Evolutionary conservation across 495 filamentous ascomycete species (phyloP).

Genomic region (Neurospora sp.): DNA sequence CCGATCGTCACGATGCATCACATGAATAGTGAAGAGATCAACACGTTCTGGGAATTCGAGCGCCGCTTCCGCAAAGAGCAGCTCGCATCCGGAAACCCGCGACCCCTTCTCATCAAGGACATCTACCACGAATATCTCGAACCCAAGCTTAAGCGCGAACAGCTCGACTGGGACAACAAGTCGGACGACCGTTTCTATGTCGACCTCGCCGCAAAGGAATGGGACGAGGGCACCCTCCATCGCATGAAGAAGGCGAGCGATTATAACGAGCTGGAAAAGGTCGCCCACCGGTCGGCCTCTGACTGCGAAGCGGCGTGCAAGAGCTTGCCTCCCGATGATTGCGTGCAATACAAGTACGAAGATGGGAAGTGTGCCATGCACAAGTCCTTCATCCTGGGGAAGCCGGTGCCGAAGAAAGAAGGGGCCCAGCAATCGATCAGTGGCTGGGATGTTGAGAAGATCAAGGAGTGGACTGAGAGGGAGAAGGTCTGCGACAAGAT

Average conservation of each 20-base stretch:
- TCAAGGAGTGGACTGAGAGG: constrained; percentile 18
- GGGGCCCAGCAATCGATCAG: constrained; percentile 14
- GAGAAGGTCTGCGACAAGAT: constrained; percentile 19
- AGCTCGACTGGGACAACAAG: constrained; percentile 41
- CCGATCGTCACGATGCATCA: constrained; percentile 53
- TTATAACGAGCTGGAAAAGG: constrained; percentile 24
- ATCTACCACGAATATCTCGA: constrained; percentile 35
- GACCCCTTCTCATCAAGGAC: constrained; percentile 33
- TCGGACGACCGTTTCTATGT: constrained; percentile 33
- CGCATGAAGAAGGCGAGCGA: constrained; percentile 21
- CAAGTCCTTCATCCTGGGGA: constrained; percentile 23
- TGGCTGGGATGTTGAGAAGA: constrained; percentile 30
- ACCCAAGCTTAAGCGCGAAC: constrained; percentile 19
- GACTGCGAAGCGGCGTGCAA: constrained; percentile 35
- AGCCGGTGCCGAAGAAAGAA: constrained; percentile 14
- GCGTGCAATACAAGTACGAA: constrained; percentile 28
- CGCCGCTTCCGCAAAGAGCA: constrained; percentile 16
- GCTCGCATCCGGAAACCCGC: neutral
- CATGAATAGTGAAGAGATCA: constrained; percentile 43
- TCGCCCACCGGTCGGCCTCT: constrained; percentile 30
- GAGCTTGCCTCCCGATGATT: constrained; percentile 18
- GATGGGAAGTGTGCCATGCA: constrained; percentile 21
- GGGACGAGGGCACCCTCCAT: constrained; percentile 17
- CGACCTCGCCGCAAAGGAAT: constrained; percentile 9
- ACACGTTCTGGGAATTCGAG: constrained; percentile 45